Percentiles rank a stretch among this genome's conserved stretches.
These are phyloP conservation scores for Fragaria nilgerrensis DNA, from an alignment of 306 rosid species.

Conservation along the genomic window DNA sequence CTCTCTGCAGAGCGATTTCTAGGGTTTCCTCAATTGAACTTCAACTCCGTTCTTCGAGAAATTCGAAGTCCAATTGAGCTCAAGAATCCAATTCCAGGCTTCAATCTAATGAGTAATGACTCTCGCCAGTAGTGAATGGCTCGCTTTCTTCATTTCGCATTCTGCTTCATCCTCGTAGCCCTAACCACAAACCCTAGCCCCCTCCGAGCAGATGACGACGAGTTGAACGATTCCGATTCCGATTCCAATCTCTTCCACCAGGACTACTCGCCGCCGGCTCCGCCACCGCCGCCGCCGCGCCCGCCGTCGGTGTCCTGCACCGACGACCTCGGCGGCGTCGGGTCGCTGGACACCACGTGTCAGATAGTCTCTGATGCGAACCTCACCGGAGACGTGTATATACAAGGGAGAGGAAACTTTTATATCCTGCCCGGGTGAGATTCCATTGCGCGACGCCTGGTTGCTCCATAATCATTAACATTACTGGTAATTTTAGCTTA, in stretches of 20 bases:
- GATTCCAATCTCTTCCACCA: slow-evolving; percentile 74
- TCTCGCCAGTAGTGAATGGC: slow-evolving; percentile 71
- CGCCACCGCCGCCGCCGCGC: slow-evolving; percentile 97
- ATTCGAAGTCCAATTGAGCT: slow-evolving; percentile 29
- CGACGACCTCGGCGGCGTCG: slow-evolving; percentile 84
- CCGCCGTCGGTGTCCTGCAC: slow-evolving; percentile 90
- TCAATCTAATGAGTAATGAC: slow-evolving; percentile 85
- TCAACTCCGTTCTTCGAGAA: not conserved
- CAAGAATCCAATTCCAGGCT: slow-evolving; percentile 29
- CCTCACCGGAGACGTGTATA: slow-evolving; percentile 91
- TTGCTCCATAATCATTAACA: slow-evolving; percentile 69
- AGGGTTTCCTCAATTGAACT: slow-evolving; percentile 46
- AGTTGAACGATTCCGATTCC: slow-evolving; percentile 53
- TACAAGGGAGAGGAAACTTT: slow-evolving; percentile 94
- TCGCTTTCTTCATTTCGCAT: slow-evolving; percentile 53
- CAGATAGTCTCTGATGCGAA: slow-evolving; percentile 70
- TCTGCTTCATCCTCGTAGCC: slow-evolving; percentile 24
- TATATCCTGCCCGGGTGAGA: slow-evolving; percentile 88
- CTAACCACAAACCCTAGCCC: slow-evolving; percentile 22
- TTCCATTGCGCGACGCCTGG: slow-evolving; percentile 72
- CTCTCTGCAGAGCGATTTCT: slow-evolving; percentile 38
- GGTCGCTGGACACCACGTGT: slow-evolving; percentile 85
- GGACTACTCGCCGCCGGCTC: slow-evolving; percentile 97
- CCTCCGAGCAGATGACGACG: slow-evolving; percentile 38
- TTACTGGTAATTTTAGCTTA: slow-evolving; percentile 85